Evolutionary conservation across 805 yeast species (phyloP).

Genomic region (Wickerhamiella sergipiensis): DNA sequence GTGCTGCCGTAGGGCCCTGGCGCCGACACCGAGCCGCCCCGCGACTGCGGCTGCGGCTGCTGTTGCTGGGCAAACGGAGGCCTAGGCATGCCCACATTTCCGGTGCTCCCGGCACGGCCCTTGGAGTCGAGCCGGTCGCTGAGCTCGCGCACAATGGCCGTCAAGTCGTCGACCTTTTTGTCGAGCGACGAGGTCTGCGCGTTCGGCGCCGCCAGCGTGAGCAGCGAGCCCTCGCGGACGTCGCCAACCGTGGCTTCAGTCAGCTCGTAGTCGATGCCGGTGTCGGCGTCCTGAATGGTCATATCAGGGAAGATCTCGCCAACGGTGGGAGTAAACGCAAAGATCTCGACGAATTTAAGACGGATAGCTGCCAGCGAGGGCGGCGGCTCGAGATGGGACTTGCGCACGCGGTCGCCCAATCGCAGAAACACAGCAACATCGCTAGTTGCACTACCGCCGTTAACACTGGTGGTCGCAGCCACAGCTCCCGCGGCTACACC

Average conservation of each 20-base stretch:
- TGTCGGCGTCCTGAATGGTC: slow-evolving; percentile 48
- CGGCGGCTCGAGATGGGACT: slow-evolving; percentile 12
- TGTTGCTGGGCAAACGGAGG: background rate
- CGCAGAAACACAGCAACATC: slow-evolving; percentile 21
- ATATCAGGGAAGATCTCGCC: slow-evolving; percentile 59
- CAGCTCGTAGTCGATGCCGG: slow-evolving; percentile 59
- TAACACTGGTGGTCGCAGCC: background rate
- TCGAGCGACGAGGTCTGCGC: slow-evolving; percentile 22
- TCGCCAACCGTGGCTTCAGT: slow-evolving; percentile 56
- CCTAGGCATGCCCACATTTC: background rate
- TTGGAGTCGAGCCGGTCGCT: background rate
- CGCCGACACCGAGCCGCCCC: background rate
- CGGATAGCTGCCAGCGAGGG: slow-evolving; percentile 26
- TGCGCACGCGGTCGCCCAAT: slow-evolving; percentile 19
- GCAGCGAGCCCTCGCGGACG: slow-evolving; percentile 42
- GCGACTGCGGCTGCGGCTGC: background rate
- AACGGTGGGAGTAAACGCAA: slow-evolving; percentile 66
- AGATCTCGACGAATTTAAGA: slow-evolving; percentile 70
- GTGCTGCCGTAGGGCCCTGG: background rate
- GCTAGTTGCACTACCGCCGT: no score
- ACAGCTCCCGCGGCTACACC: no score
- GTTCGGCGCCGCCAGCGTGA: slow-evolving; percentile 42
- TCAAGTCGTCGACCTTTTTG: slow-evolving; percentile 22
- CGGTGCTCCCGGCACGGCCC: background rate
- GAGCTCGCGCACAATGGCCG: slow-evolving; percentile 10